Evolutionary conservation across 192 early-diverging fungal genomes (phyloP).

Genomic region (Lobosporangium transversale): DNA sequence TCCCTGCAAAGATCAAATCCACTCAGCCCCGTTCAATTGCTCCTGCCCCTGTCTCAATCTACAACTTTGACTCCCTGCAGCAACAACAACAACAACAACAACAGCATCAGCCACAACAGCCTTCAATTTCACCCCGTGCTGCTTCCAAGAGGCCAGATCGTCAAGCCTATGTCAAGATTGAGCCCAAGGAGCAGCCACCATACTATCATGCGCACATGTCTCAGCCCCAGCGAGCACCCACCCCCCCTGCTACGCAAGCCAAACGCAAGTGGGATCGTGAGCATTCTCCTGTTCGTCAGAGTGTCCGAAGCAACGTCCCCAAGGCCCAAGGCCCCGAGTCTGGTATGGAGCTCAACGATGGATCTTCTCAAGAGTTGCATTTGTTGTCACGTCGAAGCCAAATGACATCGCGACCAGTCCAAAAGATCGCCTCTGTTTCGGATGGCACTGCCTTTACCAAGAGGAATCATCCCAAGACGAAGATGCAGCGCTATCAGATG

Average conservation of each 20-base stretch:
- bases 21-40: conserved; percentile 50
- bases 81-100: conserved; percentile 15
- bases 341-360: conserved; percentile 8
- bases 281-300: conserved; percentile 34
- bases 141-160: conserved; percentile 21
- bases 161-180: conserved; percentile 39
- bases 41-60: conserved; percentile 24
- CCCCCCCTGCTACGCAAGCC: not conserved
- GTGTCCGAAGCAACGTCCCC: not conserved
- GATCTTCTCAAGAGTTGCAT: conserved; percentile 42
- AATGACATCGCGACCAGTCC: not conserved
- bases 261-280: conserved; percentile 52
- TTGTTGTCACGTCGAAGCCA: conserved; percentile 39
- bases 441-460: conserved; percentile 5
- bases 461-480: conserved; percentile 22
- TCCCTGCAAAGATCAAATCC: conserved; percentile 24
- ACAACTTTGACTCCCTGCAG: conserved; percentile 14
- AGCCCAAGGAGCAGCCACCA: conserved; percentile 32
- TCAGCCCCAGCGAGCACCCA: conserved; percentile 8
- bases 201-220: not conserved
- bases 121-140: conserved; percentile 7
- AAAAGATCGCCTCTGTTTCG: not conserved
- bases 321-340: not conserved
- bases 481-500: conserved; percentile 54
- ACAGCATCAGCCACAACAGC: conserved; percentile 11